Base-by-base conservation (phyloP, 768 basidiomycete genomes). In the Tephrocybe sp. region DNA sequence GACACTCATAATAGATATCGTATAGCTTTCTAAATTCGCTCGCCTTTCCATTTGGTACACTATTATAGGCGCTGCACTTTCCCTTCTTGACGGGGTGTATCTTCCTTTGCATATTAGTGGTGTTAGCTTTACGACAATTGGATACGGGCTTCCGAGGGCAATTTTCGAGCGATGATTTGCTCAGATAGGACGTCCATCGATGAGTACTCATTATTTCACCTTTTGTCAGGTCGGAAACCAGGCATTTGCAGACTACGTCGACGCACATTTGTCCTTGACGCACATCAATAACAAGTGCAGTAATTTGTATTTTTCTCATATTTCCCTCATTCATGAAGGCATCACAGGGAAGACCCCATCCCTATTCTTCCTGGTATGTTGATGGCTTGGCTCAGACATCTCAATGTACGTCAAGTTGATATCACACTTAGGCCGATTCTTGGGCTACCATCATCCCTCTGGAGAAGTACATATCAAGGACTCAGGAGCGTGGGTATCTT, bases 151-250 rank as follows among this genome's bases (percentile, higher is more conserved):
- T 60, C 74, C 76, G 21, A 62, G 75, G 30, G 75, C 73, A 59
- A 12, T 10, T 4, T 7, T 1, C 15, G 12, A 25, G n/a, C n/a
- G n/a, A n/a, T n/a, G n/a, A n/a, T n/a, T n/a, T n/a, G n/a, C n/a
- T n/a, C n/a, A n/a, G n/a, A n/a, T n/a, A n/a, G n/a, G n/a, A n/a
- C n/a, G n/a, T n/a, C n/a, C n/a, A n/a, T n/a, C n/a, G n/a, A n/a
- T n/a, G n/a, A n/a, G n/a, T n/a, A n/a, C n/a, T n/a, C n/a, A n/a
- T n/a, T n/a, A n/a, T n/a, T n/a, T n/a, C n/a, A n/a, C n/a, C n/a
- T n/a, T n/a, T n/a, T n/a, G n/a, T n/a, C n/a, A 75, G 74, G 74
- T 75, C 24, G 82, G 84, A 11, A 84, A 85, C 61, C 75, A 76
- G 58, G 78, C 69, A 1, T 87, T 84, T 54, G 83, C 82, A 0